Conservation (phyloP, 2,329 filamentous ascomycete species). For the Rutstroemia sydowiana region DNA sequence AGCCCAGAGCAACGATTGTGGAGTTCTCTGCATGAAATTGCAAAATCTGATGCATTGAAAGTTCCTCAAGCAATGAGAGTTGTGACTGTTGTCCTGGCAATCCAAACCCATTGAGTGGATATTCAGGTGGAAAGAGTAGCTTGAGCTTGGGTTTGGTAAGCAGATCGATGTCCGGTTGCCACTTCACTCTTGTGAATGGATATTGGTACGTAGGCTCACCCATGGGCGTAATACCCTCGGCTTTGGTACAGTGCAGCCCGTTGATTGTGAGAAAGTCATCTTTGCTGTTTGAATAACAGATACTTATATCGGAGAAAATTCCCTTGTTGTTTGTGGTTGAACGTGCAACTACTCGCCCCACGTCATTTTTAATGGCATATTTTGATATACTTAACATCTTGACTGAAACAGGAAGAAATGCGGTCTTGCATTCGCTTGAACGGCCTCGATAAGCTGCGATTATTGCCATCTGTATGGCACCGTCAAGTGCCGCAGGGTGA, state of each 20-base stretch:
- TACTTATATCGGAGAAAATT: background rate
- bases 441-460: background rate
- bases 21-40: background rate
- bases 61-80: background rate
- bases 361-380: background rate
- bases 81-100: background rate
- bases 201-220: background rate
- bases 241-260: background rate
- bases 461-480: background rate
- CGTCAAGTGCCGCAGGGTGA: conserved; percentile 49
- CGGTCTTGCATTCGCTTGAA: background rate
- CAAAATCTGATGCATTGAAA: background rate
- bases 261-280: background rate
- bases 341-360: background rate
- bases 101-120: background rate
- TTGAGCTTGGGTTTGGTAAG: background rate
- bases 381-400: background rate
- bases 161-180: conserved; percentile 7
- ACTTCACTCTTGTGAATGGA: background rate
- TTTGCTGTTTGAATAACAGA: background rate
- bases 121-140: background rate
- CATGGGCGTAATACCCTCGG: background rate
- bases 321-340: background rate
- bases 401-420: background rate
- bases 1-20: background rate